Base-by-base conservation (phyloP, 208 protist species). In the Leishmania braziliensis region DNA sequence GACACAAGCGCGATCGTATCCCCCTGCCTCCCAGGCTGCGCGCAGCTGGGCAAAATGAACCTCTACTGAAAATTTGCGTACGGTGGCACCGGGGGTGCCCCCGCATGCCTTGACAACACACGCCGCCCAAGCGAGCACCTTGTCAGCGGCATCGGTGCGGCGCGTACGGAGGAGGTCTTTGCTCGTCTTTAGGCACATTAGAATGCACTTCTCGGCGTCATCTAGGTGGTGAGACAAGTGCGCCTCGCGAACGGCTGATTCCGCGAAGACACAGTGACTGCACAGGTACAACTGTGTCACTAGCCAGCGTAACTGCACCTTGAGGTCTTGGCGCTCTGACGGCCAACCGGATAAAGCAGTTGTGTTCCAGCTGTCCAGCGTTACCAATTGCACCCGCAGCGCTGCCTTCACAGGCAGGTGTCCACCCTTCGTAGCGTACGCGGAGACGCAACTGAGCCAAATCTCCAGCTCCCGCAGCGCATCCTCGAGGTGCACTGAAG, bases 131-230 rank as follows among this genome's bases (percentile, higher is more conserved):
- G 50, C 16, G 23, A 95, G 46, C 48, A 92, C 48, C 58, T 76
- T 58, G 43, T 78, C 71, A 72, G 88, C 85, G 36, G 51, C 65
- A 3, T 63, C 80, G 2, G 46, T 23, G 18, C n/a, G 26, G 53
- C 23, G 20, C 18, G 26, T 16, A 33, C 43, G 62, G 1, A 77
- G 77, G 4, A 95, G 70, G 9, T 70, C 75, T 26, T 92, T 93
- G 60, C 86, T 85, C 26, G 92, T 91, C 79, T 96, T 95, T 10
- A 97, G 81, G 66, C 92, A 97, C 87, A 97, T 93, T 2, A 97
- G 46, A 33, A 96, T 86, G 84, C 89, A 94, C 63, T 92, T 89
- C 70, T 96, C 92, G 1, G 86, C 85, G 29, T 96, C 91, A 23
- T 84, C 56, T 46, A 72, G 74, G 81, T 96, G 94, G 62, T 88